Evolutionary conservation across 768 basidiomycete species (phyloP).

Genomic region (Tephrocybe sp.): DNA sequence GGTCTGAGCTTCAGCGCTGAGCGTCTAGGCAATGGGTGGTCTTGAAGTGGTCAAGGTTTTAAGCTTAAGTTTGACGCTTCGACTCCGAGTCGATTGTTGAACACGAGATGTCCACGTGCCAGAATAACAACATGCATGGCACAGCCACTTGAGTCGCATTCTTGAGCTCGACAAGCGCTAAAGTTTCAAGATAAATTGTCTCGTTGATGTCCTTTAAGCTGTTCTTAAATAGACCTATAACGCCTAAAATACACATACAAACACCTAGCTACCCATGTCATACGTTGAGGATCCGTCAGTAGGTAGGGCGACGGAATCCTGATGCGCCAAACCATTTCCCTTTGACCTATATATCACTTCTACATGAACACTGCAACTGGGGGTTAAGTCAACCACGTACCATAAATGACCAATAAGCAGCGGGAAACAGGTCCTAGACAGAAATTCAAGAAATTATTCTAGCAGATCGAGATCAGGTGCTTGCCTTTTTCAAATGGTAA

Average conservation of each 20-base stretch:
- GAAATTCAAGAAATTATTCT: not conserved
- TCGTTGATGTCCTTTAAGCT: too few relatives aligned
- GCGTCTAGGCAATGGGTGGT: too few relatives aligned
- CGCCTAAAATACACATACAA: too few relatives aligned
- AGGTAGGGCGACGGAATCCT: slow-evolving; percentile 31
- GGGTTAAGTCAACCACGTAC: slow-evolving; percentile 30
- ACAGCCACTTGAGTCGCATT: too few relatives aligned
- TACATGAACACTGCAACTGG: slow-evolving; percentile 7
- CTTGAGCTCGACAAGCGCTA: too few relatives aligned
- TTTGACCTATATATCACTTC: slow-evolving; percentile 30
- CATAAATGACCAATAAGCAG: slow-evolving; percentile 77
- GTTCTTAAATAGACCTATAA: too few relatives aligned
- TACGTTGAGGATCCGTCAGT: slow-evolving; percentile 10
- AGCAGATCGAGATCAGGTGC: slow-evolving; percentile 1
- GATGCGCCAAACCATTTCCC: slow-evolving; percentile 47
- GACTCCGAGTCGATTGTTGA: too few relatives aligned
- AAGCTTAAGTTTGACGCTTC: not conserved
- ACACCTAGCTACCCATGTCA: too few relatives aligned
- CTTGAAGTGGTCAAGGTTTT: too few relatives aligned
- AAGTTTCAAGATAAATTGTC: too few relatives aligned
- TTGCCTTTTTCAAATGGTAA: slow-evolving; percentile 86
- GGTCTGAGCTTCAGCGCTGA: too few relatives aligned
- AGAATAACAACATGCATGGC: too few relatives aligned
- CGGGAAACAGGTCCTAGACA: slow-evolving; percentile 63
- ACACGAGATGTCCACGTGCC: slow-evolving; percentile 14